Evolutionary conservation across 2,329 filamentous ascomycete genomes (phyloP).

Genomic region (Paraconiothyrium sp.): DNA sequence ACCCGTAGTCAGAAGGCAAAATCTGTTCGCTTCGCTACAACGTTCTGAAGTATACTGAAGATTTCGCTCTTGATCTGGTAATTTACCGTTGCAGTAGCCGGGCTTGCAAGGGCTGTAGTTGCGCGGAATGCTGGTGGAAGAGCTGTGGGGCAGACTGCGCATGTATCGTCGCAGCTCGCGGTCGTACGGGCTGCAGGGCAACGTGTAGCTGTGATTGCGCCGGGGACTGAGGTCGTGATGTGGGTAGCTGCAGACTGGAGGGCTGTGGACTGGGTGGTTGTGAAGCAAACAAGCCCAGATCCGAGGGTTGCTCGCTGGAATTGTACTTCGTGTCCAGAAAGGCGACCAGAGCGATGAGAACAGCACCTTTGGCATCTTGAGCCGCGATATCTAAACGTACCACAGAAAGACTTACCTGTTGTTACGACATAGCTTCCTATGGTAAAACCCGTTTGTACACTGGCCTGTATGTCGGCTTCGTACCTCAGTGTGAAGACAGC

Average conservation of each 20-base stretch:
- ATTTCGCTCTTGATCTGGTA: neutral
- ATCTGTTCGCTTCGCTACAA: neutral
- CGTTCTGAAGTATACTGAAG: neutral
- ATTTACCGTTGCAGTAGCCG: neutral
- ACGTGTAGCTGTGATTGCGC: neutral
- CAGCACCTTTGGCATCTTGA: neutral
- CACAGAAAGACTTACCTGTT: constrained; percentile 1
- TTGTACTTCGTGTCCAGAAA: neutral
- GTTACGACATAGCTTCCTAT: constrained; percentile 15
- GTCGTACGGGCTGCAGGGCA: neutral
- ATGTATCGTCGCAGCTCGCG: neutral
- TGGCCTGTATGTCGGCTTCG: constrained; percentile 10
- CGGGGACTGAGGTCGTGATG: neutral
- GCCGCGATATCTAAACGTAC: neutral
- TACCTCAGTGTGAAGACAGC: neutral
- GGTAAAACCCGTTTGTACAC: constrained; percentile 12
- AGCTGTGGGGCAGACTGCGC: neutral
- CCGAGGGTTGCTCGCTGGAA: neutral
- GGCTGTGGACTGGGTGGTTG: neutral
- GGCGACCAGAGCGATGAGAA: neutral
- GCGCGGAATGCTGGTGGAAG: neutral
- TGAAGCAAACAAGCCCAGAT: neutral
- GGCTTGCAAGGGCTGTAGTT: neutral
- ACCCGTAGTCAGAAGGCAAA: neutral
- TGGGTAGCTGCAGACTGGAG: neutral